These are phyloP conservation scores for Vitis rotundifolia DNA, from an alignment of 164 flowering plant genomes.

Conservation along the genomic window DNA sequence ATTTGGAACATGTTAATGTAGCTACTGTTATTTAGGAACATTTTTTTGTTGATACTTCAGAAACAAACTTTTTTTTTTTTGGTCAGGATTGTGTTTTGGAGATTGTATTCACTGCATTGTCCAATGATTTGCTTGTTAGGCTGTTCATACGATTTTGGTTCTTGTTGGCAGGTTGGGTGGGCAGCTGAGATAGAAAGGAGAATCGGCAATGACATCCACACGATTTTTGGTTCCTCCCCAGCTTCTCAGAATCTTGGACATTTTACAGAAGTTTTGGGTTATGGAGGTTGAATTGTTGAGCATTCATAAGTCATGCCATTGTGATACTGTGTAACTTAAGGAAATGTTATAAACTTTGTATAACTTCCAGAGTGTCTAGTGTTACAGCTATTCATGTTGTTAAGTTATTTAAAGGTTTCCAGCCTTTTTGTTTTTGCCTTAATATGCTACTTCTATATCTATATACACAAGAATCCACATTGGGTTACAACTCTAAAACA, in stretches of 20 bases:
- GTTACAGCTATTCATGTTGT: slow-evolving; percentile 6
- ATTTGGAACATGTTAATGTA: no score
- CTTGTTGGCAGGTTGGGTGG: slow-evolving; percentile 31
- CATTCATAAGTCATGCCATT: slow-evolving; percentile 5
- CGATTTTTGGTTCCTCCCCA: slow-evolving; percentile 10
- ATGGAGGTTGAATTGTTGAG: slow-evolving; percentile 8
- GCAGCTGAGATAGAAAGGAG: slow-evolving; percentile 20
- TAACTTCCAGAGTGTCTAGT: slow-evolving; percentile 11
- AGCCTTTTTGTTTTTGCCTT: not conserved
- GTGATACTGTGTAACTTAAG: slow-evolving; percentile 16
- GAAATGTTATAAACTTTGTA: slow-evolving; percentile 12
- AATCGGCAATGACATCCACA: no score
- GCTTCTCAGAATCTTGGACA: slow-evolving; percentile 6
- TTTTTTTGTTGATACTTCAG: not conserved
- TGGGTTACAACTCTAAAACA: no score
- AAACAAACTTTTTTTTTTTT: not conserved
- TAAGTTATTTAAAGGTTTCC: slow-evolving; percentile 1
- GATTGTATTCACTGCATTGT: not conserved
- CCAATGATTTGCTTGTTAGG: not conserved
- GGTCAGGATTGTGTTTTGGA: not conserved
- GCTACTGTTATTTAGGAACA: not conserved
- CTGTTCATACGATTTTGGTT: not conserved
- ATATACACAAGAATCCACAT: no score
- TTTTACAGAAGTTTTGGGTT: slow-evolving; percentile 11
- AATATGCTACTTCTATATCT: no score